Percentiles rank a stretch among this genome's conserved stretches.
These are phyloP conservation scores for Scheffersomyces spartinae DNA, from an alignment of 805 yeast genomes.

Conservation along the genomic window DNA sequence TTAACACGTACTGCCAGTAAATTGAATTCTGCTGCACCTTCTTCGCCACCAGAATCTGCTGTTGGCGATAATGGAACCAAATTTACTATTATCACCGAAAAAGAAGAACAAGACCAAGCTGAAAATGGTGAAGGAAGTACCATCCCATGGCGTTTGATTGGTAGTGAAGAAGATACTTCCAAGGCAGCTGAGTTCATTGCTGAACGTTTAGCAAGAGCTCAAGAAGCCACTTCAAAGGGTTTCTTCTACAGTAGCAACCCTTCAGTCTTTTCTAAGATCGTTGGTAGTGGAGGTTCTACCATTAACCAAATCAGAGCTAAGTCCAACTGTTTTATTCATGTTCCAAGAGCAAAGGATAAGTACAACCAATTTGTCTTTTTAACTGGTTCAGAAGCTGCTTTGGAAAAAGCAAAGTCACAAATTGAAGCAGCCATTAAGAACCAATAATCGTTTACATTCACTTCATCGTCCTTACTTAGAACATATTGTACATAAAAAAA, in stretches of 20 bases:
- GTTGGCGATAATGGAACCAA: constrained; percentile 33
- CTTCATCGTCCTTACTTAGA: no score
- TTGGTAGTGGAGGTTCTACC: constrained; percentile 70
- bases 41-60: constrained; percentile 36
- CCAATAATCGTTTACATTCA: no score
- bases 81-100: constrained; percentile 33
- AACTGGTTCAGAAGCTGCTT: constrained; percentile 47
- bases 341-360: constrained; percentile 50
- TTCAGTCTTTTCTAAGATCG: constrained; percentile 45
- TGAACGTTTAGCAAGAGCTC: constrained; percentile 35
- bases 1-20: constrained; percentile 37
- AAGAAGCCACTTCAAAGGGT: constrained; percentile 37
- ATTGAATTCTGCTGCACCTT: constrained; percentile 31
- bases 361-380: constrained; percentile 43
- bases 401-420: constrained; percentile 27
- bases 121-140: constrained; percentile 11
- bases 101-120: constrained; percentile 9
- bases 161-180: constrained; percentile 35
- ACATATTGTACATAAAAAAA: no score
- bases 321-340: constrained; percentile 45
- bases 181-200: constrained; percentile 43
- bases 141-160: constrained; percentile 63
- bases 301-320: constrained; percentile 49
- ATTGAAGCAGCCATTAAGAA: no score
- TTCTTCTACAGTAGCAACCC: constrained; percentile 50